These are phyloP conservation scores for Elsinoe necatrix DNA, from an alignment of 2,329 filamentous ascomycete genomes.

Conservation along the genomic window DNA sequence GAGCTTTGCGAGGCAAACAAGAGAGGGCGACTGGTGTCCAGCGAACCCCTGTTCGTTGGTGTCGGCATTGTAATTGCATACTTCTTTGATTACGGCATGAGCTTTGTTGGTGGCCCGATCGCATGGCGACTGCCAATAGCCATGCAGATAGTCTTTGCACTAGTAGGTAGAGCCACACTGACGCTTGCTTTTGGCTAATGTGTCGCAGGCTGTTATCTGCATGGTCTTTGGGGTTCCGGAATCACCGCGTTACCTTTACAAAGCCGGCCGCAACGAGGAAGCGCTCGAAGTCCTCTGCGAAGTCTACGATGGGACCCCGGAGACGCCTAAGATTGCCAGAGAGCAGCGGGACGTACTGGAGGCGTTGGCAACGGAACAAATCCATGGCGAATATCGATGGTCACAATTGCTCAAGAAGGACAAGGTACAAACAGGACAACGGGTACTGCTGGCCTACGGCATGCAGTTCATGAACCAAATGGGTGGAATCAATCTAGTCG, in stretches of 20 bases:
- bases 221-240: constrained; percentile 34
- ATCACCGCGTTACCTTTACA: constrained; percentile 34
- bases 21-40: constrained; percentile 28
- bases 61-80: constrained; percentile 29
- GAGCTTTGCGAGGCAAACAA: constrained; percentile 29
- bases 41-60: constrained; percentile 30
- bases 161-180: constrained; percentile 20
- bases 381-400: constrained; percentile 34
- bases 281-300: constrained; percentile 29
- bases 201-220: constrained; percentile 30
- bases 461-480: constrained; percentile 36
- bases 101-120: constrained; percentile 34
- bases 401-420: constrained; percentile 33
- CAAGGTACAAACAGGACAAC: constrained; percentile 33
- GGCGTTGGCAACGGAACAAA: constrained; percentile 30
- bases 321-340: constrained; percentile 24
- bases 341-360: constrained; percentile 31
- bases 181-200: constrained; percentile 19
- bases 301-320: constrained; percentile 25
- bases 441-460: constrained; percentile 34
- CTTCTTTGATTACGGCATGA: constrained; percentile 32
- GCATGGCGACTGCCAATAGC: constrained; percentile 42
- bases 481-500: constrained; percentile 34
- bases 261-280: constrained; percentile 26
- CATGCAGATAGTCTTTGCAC: constrained; percentile 37